Base-by-base conservation (phyloP, 768 basidiomycete species). In the Candolleomyces eurysporus region DNA sequence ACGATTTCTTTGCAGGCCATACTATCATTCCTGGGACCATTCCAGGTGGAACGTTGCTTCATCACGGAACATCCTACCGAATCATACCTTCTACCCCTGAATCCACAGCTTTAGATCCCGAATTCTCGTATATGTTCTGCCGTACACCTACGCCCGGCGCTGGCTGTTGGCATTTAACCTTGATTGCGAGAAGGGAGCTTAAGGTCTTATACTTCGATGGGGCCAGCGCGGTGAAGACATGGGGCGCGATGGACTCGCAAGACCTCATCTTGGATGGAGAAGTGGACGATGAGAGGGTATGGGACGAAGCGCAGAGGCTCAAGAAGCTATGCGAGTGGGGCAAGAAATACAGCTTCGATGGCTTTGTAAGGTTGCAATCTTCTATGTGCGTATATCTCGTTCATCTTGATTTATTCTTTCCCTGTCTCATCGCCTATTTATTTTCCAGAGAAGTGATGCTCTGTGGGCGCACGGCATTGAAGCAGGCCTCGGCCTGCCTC, bases 121-220 rank as follows among this genome's bases (percentile, higher is more conserved):
- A 61, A 13, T 60, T 77, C 58, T 74, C 76, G 0, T 72, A 75
- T 42, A 0, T 78, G 7, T 80, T 82, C 64, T 81, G 60, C 52
- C 55, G 50, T 39, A 22, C 21, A 13, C 39, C 39, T 17, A 42
- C 36, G 79, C 59, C 39, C 62, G 16, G 58, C 14, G 19, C 42
- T 7, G 74, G 73, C 7, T 77, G 77, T 61, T 79, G 77, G 77
- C 79, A 77, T 26, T 66, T 79, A 13, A 80, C 79, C 9, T 61
- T 78, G 5, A 72, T 73, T 6, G 60, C 74, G 9, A 72, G 70
- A 4, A 72, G 79, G 2, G 67, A 79, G 1, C 67, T 84, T 39
- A 79, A 77, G 43, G 68, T 84, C 4, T 58, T 84, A 7, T 84
- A 84, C 62, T 84, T 84, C 49, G 84, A 85, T 53, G 83, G 84